Base-by-base conservation (phyloP, 805 yeast genomes). In the Wickerhamomyces chambardii region DNA sequence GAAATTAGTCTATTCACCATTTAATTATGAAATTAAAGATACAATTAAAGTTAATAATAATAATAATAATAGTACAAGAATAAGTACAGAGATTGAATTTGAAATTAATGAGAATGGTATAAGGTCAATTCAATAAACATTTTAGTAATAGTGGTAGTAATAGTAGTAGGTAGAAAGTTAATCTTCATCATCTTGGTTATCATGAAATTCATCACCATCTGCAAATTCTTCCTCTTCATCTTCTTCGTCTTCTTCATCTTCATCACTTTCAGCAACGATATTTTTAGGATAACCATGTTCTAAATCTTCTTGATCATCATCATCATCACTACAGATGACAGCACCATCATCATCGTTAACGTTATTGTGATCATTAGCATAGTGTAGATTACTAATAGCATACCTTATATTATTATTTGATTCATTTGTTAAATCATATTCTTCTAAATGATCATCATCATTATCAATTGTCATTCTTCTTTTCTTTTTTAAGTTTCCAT, bases 1-100 rank as follows among this genome's bases (percentile, higher is more conserved):
- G 26, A 57, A 60, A 33, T 45, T 68, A 17, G 67, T 68, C 3
- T 70, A 57, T 44, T 67, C 75, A 7, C 53, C 63, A 2, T 54
- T 47, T 37, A 36, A 55, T 15, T 41, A 45, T 17, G 46, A 48
- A 9, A 8, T 14, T 12, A 24, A 11, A 5, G 3, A 24, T 24
- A 14, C 3, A 11, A 14, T 11, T 24, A 4, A 24, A 4, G 12
- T 2, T 19, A 10, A 33, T 30, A 32, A 29, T 16, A 6, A 9
- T 5, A 22, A 22, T 22, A 33, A 41, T 29, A 37, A 39, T n/a
- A 17, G 19, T 14, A n/a, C 9, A 12, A n/a, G 12, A 24, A 14
- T 12, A 24, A 14, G 6, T 24, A 14, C 9, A 24, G 40, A 36
- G 31, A 18, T 51, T 6, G 46, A 44, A 27, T 58, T 55, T 38